Base-by-base conservation (phyloP, 208 protist genomes). In the Crithidia fasciculata region DNA sequence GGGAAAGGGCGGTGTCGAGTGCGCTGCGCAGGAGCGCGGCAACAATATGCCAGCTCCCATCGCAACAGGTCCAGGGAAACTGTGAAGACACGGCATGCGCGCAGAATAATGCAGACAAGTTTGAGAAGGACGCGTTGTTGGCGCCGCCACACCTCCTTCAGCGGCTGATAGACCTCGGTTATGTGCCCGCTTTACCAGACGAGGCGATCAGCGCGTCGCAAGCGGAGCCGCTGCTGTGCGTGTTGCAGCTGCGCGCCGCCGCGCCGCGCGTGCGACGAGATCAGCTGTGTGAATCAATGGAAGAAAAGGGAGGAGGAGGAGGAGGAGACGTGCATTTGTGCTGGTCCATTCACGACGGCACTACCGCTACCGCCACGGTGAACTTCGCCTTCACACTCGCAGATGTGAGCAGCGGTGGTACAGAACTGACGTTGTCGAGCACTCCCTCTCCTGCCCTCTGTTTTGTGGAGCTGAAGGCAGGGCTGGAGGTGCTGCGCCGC, bases 381-480 rank as follows among this genome's bases (percentile, higher is more conserved):
- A 64, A 64, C 43, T 64, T 39, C 18, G 18, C 52, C n/a, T 64
- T 43, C 16, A 39, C 59, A 0, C 43, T 64, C 3, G 4, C 16
- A 7, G 41, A 64, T 2, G 43, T 64, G 9, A 49, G 7, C 45
- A 49, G 7, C 45, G 9, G 12, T 13, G 45, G 9, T 2, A 13
- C 45, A 49, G 45, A 0, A 8, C 9, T 8, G 9, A 49, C 45
- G 12, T 49, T 49, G 45, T 49, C 7, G 45, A 13, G 45, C 45
- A 49, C 12, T 13, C 45, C 12, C 45, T 28, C 28, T 28, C 28
- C 28, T 2, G 28, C 28, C 28, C 28, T 28, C 28, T 28, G 50
- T 12, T 76, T 65, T 16, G 16, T 76, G 9, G 71, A 76, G 37
- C 49, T 76, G 8, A 76, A 76, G 36, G 71, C 71, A 8, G 71